A percentile compares a stretch with the other conserved stretches of the same genome.
Conservation (phyloP, 1,284 basidiomycete species). For the Sanghuangporus sanghuang region DNA sequence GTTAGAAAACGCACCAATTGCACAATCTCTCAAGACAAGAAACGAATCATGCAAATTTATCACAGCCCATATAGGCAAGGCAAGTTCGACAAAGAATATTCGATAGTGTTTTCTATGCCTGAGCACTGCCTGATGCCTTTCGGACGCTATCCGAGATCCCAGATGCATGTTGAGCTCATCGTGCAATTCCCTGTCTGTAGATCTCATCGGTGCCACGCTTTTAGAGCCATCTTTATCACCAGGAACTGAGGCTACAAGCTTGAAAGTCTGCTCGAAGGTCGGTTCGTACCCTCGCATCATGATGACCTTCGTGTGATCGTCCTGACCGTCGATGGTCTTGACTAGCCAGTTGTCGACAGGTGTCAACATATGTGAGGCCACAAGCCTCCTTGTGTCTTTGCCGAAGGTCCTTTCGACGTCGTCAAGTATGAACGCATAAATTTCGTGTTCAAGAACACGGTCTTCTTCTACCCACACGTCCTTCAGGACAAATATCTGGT, state of each 20-base stretch:
- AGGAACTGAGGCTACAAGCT: neutral
- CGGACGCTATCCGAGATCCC: neutral
- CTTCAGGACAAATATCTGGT: neutral
- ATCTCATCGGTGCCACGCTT: neutral
- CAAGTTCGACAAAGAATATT: neutral
- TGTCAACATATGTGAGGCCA: neutral
- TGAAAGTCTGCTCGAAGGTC: neutral
- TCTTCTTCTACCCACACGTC: conserved; percentile 2
- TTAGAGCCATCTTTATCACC: neutral
- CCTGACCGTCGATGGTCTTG: neutral
- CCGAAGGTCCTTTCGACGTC: neutral
- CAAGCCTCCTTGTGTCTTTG: neutral
- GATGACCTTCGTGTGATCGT: neutral
- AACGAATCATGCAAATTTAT: neutral
- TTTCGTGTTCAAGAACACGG: neutral
- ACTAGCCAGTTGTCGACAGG: neutral
- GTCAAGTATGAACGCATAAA: neutral
- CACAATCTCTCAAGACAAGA: neutral
- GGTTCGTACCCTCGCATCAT: neutral
- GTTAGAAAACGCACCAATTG: neutral
- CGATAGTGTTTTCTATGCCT: neutral
- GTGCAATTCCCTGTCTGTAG: neutral
- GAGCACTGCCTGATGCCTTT: neutral
- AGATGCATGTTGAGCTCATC: neutral
- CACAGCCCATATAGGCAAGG: neutral